A percentile compares a stretch with the other conserved stretches of the same genome.
These are phyloP conservation scores for Fusarium gaditjirri DNA, from an alignment of 2,329 filamentous ascomycete genomes.

Conservation along the genomic window DNA sequence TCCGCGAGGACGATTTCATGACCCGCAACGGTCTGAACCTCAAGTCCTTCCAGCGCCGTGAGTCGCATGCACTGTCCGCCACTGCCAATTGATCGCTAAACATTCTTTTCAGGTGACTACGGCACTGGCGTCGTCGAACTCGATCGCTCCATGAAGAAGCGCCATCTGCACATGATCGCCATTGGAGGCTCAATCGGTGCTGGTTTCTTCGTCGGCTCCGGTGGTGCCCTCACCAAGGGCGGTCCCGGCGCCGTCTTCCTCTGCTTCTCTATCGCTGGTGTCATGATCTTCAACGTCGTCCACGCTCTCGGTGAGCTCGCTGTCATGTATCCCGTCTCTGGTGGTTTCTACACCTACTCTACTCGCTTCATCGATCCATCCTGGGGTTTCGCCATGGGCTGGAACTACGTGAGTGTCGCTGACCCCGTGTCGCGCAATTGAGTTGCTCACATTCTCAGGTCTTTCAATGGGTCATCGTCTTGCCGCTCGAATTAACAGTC, in stretches of 20 bases:
- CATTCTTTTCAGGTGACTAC: constrained; percentile 35
- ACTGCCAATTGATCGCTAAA: constrained; percentile 3
- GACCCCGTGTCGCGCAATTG: rapidly evolving
- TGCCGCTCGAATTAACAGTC: constrained; percentile 63
- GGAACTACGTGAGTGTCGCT: constrained; percentile 45
- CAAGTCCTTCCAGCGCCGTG: constrained; percentile 39
- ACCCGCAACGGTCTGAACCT: constrained; percentile 45
- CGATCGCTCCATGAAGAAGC: constrained; percentile 62
- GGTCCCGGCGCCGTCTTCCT: constrained; percentile 59
- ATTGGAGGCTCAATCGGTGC: constrained; percentile 71
- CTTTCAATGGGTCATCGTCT: constrained; percentile 62
- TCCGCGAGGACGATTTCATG: constrained; percentile 42
- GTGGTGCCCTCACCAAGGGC: constrained; percentile 63
- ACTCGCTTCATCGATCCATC: constrained; percentile 71
- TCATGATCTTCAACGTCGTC: constrained; percentile 71
- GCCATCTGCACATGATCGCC: constrained; percentile 71
- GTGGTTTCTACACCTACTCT: constrained; percentile 71
- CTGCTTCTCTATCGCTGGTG: constrained; percentile 65
- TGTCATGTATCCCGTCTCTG: constrained; percentile 70
- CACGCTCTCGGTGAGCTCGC: constrained; percentile 71
- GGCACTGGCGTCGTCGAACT: constrained; percentile 48
- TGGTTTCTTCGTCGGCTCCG: constrained; percentile 71
- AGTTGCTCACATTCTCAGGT: constrained; percentile 38
- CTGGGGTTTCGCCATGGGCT: constrained; percentile 66
- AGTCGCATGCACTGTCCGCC: background rate